A percentile compares a stretch with the other conserved stretches of the same genome.
Conservation (phyloP, 129 eudicot genomes). For the Rutidosis leptorrhynchoides region DNA sequence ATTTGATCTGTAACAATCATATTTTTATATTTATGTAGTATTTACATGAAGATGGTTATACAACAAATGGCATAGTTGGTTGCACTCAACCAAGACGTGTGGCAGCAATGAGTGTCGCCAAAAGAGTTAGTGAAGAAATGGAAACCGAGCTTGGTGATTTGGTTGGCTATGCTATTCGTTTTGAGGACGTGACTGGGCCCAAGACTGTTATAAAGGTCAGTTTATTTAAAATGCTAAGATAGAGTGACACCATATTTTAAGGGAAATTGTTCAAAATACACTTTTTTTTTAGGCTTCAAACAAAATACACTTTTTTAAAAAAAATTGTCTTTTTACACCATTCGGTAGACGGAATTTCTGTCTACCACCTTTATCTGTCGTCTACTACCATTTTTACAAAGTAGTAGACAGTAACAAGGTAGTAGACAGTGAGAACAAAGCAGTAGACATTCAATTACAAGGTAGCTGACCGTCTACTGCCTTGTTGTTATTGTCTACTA, state of each 20-base stretch:
- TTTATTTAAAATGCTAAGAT: background rate
- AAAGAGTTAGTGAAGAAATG: constrained; percentile 73
- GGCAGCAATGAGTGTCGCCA: constrained; percentile 82
- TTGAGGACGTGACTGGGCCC: constrained; percentile 67
- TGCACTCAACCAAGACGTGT: constrained; percentile 91
- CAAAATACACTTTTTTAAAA: too few relatives aligned
- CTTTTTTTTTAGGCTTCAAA: too few relatives aligned
- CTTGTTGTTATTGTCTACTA: too few relatives aligned
- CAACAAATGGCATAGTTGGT: constrained; percentile 55
- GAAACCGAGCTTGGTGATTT: constrained; percentile 56
- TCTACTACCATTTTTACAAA: too few relatives aligned
- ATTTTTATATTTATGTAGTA: constrained; percentile 36
- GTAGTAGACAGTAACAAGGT: too few relatives aligned
- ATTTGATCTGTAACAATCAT: constrained; percentile 1
- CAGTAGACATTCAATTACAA: too few relatives aligned
- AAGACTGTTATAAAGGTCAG: constrained; percentile 60
- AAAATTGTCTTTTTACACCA: too few relatives aligned
- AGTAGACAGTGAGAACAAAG: too few relatives aligned
- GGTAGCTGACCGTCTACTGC: too few relatives aligned
- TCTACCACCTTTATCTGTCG: too few relatives aligned
- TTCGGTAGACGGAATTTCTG: too few relatives aligned
- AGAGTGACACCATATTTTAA: background rate
- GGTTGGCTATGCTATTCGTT: constrained; percentile 80
- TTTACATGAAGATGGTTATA: constrained; percentile 69
- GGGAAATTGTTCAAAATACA: too few relatives aligned